Evolutionary conservation across 495 filamentous ascomycete genomes (phyloP).

Genomic region (Cryomyces antarcticus): DNA sequence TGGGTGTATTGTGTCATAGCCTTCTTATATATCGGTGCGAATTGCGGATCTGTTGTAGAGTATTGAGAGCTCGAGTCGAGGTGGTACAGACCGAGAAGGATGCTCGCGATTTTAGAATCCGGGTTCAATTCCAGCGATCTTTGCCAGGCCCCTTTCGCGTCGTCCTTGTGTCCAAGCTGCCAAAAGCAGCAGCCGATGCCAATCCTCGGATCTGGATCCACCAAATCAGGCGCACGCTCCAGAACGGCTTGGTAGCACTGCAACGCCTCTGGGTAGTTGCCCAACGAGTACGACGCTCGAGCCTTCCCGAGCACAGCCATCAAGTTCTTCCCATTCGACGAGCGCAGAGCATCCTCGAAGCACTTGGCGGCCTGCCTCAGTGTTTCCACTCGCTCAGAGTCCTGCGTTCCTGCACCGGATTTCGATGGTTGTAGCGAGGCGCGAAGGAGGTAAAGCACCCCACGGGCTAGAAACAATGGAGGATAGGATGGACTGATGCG

Average conservation of each 20-base stretch:
- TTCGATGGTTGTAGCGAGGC: constrained; percentile 70
- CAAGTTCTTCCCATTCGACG: constrained; percentile 68
- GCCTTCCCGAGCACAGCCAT: constrained; percentile 78
- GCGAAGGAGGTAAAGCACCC: constrained; percentile 70
- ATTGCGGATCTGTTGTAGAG: constrained; percentile 55
- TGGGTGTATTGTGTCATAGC: constrained; percentile 89
- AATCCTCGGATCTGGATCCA: constrained; percentile 89
- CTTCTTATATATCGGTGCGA: constrained; percentile 65
- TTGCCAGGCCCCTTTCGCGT: constrained; percentile 79
- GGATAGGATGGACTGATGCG: constrained; percentile 83
- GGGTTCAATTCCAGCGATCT: constrained; percentile 70
- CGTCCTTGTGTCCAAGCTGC: constrained; percentile 83
- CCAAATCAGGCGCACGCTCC: constrained; percentile 59
- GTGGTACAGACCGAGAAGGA: constrained; percentile 74
- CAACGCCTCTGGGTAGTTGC: constrained; percentile 62
- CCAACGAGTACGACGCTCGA: constrained; percentile 62
- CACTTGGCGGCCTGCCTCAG: constrained; percentile 67
- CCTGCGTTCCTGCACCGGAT: constrained; percentile 35
- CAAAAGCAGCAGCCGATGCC: constrained; percentile 91
- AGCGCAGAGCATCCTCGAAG: constrained; percentile 78
- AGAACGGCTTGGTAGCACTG: constrained; percentile 73
- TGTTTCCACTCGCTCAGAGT: constrained; percentile 60
- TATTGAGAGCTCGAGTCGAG: constrained; percentile 64
- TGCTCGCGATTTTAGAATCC: constrained; percentile 75
- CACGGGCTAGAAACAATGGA: constrained; percentile 76